phyloP scores from a whole-genome alignment of 441 rosid genomes.

The Eutrema salsugineum region DNA sequence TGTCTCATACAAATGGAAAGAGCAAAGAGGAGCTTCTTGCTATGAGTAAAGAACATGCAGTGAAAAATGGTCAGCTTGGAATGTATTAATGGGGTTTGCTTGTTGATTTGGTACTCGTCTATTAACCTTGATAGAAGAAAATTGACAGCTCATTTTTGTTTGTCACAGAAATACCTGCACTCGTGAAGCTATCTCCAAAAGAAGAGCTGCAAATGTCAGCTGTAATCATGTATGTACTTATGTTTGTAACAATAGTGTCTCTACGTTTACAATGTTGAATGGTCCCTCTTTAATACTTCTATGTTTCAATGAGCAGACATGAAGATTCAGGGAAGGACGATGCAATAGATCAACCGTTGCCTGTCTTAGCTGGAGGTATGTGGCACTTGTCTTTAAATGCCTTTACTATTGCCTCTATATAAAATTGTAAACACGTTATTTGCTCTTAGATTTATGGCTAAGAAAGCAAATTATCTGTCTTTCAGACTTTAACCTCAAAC shows the following conservation, averaged over 20 bases:
- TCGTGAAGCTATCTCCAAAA: constrained; percentile 44
- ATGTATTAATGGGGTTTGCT: neutral
- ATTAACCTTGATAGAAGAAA: neutral
- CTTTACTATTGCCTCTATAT: neutral
- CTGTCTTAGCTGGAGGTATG: constrained; percentile 47
- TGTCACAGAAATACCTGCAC: constrained; percentile 42
- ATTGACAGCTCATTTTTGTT: constrained; percentile 2
- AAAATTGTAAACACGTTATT: neutral
- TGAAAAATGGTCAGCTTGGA: constrained; percentile 55
- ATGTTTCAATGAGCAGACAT: constrained; percentile 39
- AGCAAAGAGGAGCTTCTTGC: constrained; percentile 91
- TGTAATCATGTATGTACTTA: constrained; percentile 53
- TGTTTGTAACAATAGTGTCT: constrained; percentile 7
- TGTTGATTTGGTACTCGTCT: neutral
- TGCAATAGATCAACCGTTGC: constrained; percentile 41
- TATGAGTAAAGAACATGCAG: constrained; percentile 60
- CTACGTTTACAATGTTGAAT: neutral
- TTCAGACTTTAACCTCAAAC: constrained; percentile 19
- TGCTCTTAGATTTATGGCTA: neutral
- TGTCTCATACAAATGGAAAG: constrained; percentile 86
- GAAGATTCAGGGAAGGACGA: constrained; percentile 47
- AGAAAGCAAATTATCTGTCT: neutral
- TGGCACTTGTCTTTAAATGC: neutral
- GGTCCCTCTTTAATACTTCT: constrained; percentile 3
- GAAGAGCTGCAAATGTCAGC: constrained; percentile 50